These are phyloP conservation scores for Luvunga scandens DNA, from an alignment of 345 rosid genomes.

Conservation along the genomic window DNA sequence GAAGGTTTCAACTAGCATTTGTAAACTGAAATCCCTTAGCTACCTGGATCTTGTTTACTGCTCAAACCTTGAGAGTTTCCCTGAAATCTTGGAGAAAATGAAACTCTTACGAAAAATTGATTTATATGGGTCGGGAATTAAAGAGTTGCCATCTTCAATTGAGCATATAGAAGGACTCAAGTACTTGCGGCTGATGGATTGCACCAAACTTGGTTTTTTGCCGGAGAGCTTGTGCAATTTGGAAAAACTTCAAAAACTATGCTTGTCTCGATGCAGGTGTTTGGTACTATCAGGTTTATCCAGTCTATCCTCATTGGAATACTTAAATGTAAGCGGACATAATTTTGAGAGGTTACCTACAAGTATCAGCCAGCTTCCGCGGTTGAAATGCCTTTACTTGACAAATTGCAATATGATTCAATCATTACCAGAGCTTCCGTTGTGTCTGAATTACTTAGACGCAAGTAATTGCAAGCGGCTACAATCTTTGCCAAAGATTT, in stretches of 20 bases:
- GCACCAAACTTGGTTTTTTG: too few species aligned
- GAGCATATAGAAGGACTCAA: too few species aligned
- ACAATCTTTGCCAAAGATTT: constrained; percentile 27
- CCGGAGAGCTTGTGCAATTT: too few species aligned
- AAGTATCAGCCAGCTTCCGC: constrained; percentile 17
- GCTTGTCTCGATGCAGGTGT: not conserved
- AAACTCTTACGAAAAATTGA: too few species aligned
- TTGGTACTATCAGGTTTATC: not conserved
- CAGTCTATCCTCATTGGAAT: constrained; percentile 11
- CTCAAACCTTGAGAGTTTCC: too few species aligned
- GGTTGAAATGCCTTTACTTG: constrained; percentile 19
- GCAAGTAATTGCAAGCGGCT: constrained; percentile 26
- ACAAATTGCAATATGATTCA: constrained; percentile 30
- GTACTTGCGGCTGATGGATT: fast-evolving
- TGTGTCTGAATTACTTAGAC: constrained; percentile 15
- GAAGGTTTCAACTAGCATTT: not conserved
- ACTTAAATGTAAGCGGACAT: constrained; percentile 24
- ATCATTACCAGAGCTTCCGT: constrained; percentile 29
- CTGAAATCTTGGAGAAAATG: too few species aligned
- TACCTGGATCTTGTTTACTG: too few species aligned
- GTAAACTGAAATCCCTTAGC: too few species aligned
- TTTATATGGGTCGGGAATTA: too few species aligned
- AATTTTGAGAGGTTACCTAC: constrained; percentile 21
- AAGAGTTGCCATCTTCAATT: too few species aligned
- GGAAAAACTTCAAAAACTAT: not conserved